These are phyloP conservation scores for Penicillium sp. DNA, from an alignment of 2,329 filamentous ascomycete genomes.

Conservation along the genomic window DNA sequence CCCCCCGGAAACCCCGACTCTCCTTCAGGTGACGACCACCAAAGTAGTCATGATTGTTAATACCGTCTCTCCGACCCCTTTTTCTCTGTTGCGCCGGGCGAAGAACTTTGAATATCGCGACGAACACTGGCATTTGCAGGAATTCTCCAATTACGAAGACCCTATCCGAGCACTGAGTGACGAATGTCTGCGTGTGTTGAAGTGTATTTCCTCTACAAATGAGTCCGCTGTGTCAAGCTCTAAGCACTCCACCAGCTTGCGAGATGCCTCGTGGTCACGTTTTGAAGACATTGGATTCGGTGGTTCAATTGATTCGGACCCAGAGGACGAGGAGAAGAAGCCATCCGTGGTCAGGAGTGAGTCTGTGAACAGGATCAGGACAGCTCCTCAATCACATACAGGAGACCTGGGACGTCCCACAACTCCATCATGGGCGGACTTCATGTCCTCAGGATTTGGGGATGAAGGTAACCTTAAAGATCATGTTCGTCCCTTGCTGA, in stretches of 20 bases:
- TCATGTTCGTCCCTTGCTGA: constrained; percentile 60
- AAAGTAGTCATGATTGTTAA: constrained; percentile 97
- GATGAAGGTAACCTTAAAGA: constrained; percentile 66
- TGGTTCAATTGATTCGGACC: constrained; percentile 63
- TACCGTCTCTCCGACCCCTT: constrained; percentile 88
- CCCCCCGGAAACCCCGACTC: constrained; percentile 70
- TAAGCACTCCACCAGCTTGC: constrained; percentile 66
- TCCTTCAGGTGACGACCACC: constrained; percentile 75
- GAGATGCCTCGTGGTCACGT: constrained; percentile 90
- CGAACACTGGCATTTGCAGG: constrained; percentile 74
- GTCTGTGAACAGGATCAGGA: constrained; percentile 53
- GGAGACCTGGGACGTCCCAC: constrained; percentile 73
- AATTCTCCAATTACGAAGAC: constrained; percentile 84
- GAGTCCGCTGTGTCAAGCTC: constrained; percentile 71
- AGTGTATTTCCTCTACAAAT: constrained; percentile 81
- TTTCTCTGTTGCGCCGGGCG: constrained; percentile 79
- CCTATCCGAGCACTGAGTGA: constrained; percentile 84
- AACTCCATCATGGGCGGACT: constrained; percentile 97
- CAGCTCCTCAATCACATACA: constrained; percentile 62
- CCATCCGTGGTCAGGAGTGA: constrained; percentile 28
- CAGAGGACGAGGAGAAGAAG: constrained; percentile 51
- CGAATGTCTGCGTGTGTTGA: constrained; percentile 86
- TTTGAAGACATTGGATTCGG: constrained; percentile 95
- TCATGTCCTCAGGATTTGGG: constrained; percentile 86
- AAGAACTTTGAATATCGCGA: constrained; percentile 96